A percentile compares a stretch with the other conserved stretches of the same genome.
phyloP scores from a whole-genome alignment of 2,329 filamentous ascomycete species.

The Hypomyces rosellus region DNA sequence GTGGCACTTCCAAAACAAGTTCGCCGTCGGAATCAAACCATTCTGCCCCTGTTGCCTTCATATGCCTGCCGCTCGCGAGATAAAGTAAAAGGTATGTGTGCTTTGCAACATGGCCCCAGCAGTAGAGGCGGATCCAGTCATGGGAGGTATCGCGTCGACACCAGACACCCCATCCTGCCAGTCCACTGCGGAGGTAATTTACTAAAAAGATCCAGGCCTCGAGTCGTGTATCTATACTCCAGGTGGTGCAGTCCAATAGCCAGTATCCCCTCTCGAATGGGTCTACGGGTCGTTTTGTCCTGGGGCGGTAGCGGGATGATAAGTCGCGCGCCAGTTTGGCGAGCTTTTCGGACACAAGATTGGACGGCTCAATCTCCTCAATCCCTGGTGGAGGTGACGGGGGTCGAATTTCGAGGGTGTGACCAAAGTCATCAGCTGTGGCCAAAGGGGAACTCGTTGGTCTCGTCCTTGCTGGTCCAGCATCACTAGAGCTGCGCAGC shows the following conservation, averaged over 20 bases:
- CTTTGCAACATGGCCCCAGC: conserved; percentile 67
- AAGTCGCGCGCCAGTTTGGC: conserved; percentile 45
- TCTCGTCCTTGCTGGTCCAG: conserved; percentile 13
- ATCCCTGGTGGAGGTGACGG: conserved; percentile 47
- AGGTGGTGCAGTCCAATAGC: conserved; percentile 54
- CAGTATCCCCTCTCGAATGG: conserved; percentile 73
- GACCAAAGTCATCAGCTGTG: conserved; percentile 17
- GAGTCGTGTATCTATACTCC: conserved; percentile 42
- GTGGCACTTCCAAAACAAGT: conserved; percentile 38
- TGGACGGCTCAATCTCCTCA: conserved; percentile 36
- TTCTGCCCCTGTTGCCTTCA: conserved; percentile 49
- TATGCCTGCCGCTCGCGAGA: conserved; percentile 58
- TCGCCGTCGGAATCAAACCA: conserved; percentile 63
- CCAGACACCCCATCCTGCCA: conserved; percentile 63
- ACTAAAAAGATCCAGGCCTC: conserved; percentile 57
- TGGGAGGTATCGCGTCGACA: conserved; percentile 38
- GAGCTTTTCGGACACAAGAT: conserved; percentile 54
- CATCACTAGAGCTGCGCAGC: conserved; percentile 26
- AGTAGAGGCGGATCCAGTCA: conserved; percentile 58
- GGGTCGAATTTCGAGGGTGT: conserved; percentile 45
- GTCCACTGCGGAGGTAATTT: conserved; percentile 52
- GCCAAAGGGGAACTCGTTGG: conserved; percentile 7
- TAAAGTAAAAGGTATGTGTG: conserved; percentile 73
- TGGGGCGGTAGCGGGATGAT: conserved; percentile 47
- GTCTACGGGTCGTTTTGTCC: conserved; percentile 26